Base-by-base conservation (phyloP, 192 early-diverging fungal genomes). In the Helicostylum pulchrum region DNA sequence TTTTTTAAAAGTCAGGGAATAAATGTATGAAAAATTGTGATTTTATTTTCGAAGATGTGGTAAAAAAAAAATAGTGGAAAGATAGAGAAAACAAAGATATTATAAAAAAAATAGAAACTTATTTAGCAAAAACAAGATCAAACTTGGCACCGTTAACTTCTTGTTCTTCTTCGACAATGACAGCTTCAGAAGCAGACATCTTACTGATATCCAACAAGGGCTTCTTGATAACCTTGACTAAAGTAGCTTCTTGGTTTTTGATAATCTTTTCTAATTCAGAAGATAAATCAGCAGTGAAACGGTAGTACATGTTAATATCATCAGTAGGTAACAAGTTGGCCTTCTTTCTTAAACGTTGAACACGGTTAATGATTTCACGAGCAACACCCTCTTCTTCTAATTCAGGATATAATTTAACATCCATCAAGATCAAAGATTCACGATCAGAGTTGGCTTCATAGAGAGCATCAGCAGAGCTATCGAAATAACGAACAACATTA, bases 341-440 rank as follows among this genome's bases (percentile, higher is more conserved):
- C 91, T 99, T 94, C 83, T 99, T 99, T 70, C 97, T 86, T 65
- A 95, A 72, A 60, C 93, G 84, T 81, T 99, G 97, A 12, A 96
- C 90, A 67, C 97, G 88, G 87, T 99, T 99, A 62, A 98, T 87
- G 56, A 99, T 72, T 80, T 99, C 97, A 51, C 97, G 87, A 11
- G 97, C 97, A 49, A 89, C 66, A 36, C 93, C 94, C 76, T 98
- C 96, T 61, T 92, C 85, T 64, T 93, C 82, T 44, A 99, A 77
- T 56, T 86, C 86, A 44, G 87, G 76, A 71, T 95, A 92, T n/a
- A 86, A 65, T 65, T 87, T 86, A 20, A 80, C 80, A 75, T 98
- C 94, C 68, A 99, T 71, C 65, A 99, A 83, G 53, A 97, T 88
- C 21, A 99, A 74, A 7, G 91, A 90, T 53, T 94, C 90, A 72